These are phyloP conservation scores for Neurospora sp. DNA, from an alignment of 2,329 filamentous ascomycete species.

Conservation along the genomic window DNA sequence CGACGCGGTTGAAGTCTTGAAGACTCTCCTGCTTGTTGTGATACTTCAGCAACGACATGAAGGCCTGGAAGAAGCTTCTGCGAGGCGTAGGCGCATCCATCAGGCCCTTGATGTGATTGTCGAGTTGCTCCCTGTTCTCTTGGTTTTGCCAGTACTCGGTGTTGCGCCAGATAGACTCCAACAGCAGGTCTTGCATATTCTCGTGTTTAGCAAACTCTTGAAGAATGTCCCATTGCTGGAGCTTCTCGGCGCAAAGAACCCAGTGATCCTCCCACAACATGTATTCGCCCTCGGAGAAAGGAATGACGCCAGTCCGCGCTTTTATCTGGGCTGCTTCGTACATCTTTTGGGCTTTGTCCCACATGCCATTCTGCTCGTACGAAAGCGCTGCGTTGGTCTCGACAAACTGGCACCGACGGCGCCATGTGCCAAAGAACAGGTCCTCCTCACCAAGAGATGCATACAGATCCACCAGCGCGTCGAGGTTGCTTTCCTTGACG, in stretches of 20 bases:
- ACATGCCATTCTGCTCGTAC: slow-evolving; percentile 98
- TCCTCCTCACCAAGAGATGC: slow-evolving; percentile 87
- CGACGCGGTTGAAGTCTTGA: slow-evolving; percentile 77
- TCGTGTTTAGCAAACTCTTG: slow-evolving; percentile 98
- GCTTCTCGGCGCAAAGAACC: slow-evolving; percentile 93
- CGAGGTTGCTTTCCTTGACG: slow-evolving; percentile 86
- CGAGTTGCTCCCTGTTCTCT: slow-evolving; percentile 79
- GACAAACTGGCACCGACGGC: slow-evolving; percentile 86
- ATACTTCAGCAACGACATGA: slow-evolving; percentile 91
- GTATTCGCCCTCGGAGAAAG: slow-evolving; percentile 93
- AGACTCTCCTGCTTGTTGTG: slow-evolving; percentile 77
- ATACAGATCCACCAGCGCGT: slow-evolving; percentile 91
- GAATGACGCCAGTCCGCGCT: slow-evolving; percentile 87
- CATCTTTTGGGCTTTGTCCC: slow-evolving; percentile 96
- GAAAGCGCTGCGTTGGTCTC: slow-evolving; percentile 96
- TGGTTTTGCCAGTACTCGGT: slow-evolving; percentile 88
- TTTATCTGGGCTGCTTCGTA: slow-evolving; percentile 97
- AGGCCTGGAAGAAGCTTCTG: slow-evolving; percentile 94
- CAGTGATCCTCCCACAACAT: slow-evolving; percentile 99
- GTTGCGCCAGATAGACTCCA: slow-evolving; percentile 93
- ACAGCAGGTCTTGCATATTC: slow-evolving; percentile 89
- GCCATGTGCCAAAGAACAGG: slow-evolving; percentile 95
- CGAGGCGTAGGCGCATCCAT: slow-evolving; percentile 95
- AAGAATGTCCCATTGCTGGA: slow-evolving; percentile 98
- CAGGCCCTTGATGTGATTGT: slow-evolving; percentile 89